Base-by-base conservation (phyloP, 2,329 filamentous ascomycete genomes). In the Aspergillus alliaceus region DNA sequence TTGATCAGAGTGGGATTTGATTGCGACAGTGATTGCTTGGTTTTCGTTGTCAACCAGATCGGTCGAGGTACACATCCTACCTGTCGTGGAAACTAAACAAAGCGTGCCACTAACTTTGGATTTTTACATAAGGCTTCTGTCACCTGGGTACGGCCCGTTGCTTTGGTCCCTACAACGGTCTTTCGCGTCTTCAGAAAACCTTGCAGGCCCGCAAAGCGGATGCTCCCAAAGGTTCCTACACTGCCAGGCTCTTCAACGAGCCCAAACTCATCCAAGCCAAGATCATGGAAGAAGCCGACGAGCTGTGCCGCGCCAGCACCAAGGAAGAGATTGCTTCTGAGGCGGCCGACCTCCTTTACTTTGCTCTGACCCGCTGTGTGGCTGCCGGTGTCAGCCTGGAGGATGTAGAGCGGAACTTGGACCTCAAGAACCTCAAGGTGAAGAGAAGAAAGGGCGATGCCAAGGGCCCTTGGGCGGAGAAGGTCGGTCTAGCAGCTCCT, bases 281-380 rank as follows among this genome's bases (percentile, higher is more conserved):
- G 82, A 97, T 99, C 55, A 96, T 98, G 87, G 95, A 99, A 75
- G 95, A 99, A 75, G 95, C 95, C 0, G 90, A 96, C 69, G 95
- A 99, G 78, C 83, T 99, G 40, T 97, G 93, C 70, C 87, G 95
- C 62, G 93, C 95, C 15, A 87, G 86, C 64, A 88, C 86, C 0
- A 89, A 90, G 59, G 83, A 93, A 61, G 90, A 98, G 14, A 85
- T 96, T 60, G 91, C 95, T 2, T 96, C 96, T 62, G 95, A 99
- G 75, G 92, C 95, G 8, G 95, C 95, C 0, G 95, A 99, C 71
- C 79, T 99, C 55, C 87, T 99, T 53, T 99, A 98, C 79, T 99
- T 99, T 79, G 91, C 93, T 7, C 79, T 99, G 55, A 91, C 95
- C 22, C 96, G 93, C 75, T 96, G 92, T 58, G 83, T 96, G 40